phyloP scores from a whole-genome alignment of 345 rosid genomes.

The Physaria fendleri region DNA sequence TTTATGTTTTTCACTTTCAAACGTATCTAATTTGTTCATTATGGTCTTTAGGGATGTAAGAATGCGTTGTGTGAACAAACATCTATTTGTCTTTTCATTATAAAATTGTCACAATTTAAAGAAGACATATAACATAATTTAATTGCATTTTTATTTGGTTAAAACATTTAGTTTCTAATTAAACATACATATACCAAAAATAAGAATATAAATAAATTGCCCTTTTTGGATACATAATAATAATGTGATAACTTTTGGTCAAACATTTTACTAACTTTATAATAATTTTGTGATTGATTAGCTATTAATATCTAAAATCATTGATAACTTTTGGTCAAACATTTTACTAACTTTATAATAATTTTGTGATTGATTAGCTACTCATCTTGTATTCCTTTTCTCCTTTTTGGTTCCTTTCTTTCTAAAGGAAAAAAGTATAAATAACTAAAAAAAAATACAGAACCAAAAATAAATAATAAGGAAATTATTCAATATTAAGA shows the following conservation, averaged over 20 bases:
- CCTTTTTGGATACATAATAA: neutral
- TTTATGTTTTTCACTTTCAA: constrained; percentile 12
- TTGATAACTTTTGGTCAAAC: constrained; percentile 30
- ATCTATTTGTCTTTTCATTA: constrained; percentile 9
- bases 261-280: constrained; percentile 3
- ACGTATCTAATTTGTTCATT: constrained; percentile 4
- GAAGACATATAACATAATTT: neutral
- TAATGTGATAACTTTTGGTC: too few relatives aligned
- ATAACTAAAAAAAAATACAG: neutral
- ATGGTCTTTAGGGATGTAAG: constrained; percentile 8
- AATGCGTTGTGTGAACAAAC: constrained; percentile 4
- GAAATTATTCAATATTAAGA: neutral
- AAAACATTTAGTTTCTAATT: neutral
- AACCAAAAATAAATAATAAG: neutral
- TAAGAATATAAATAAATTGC: too few relatives aligned
- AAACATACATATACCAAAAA: neutral
- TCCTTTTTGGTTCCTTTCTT: neutral
- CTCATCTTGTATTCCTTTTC: neutral
- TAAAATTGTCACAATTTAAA: neutral
- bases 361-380: constrained; percentile 2
- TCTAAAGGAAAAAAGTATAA: neutral
- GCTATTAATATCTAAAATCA: too few relatives aligned
- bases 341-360: neutral
- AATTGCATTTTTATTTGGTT: neutral
- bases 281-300: neutral